Evolutionary conservation across 768 basidiomycete genomes (phyloP), one percentile per base, ranked within the genome.

Genomic region (Kwoniella heveanensis): DNA sequence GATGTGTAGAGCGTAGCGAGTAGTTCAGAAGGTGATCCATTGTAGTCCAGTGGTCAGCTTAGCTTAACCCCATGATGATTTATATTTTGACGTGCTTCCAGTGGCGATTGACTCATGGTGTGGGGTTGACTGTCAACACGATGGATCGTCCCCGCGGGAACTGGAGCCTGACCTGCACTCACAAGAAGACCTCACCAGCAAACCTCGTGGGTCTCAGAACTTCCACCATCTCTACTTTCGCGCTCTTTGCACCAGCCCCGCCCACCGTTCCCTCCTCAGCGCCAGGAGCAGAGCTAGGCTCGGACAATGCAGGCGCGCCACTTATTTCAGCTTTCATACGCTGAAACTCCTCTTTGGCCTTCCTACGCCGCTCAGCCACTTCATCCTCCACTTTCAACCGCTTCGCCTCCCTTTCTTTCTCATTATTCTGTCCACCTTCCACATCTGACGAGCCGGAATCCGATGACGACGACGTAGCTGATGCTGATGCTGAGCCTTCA

Each of bases 161-260:
- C 46, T n/a, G n/a, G n/a, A n/a, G n/a, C n/a, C n/a, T n/a, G n/a
- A 19, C 46, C 17, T 21, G 10, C 15, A 58, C 77, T 64, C 30
- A 77, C 77, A 65, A 68, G 46, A 79, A 69, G 13, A 64, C 70
- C 50, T 79, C 71, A 1, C 77, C 77, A 0, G 77, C 76, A 52
- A 76, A 79, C 10, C 62, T 64, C 59, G 76, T 67, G 39, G 73
- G 62, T 55, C 77, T 46, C 52, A 60, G 65, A 5, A 79, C 57
- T 30, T 71, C 68, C 12, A 79, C 66, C 71, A 61, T 70, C 51
- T 68, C 59, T 9, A 74, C 67, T 62, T 60, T 64, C 49, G 57
- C 57, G n/a, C n/a, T n/a, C 27, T 54, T 58, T 26, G 52, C 58
- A 25, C 17, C 48, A 26, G 4, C 25, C 15, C 22, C 56, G 19